A percentile compares a stretch with the other conserved stretches of the same genome.
phyloP scores from a whole-genome alignment of 345 rosid genomes.

The Bruguiera parviflora region DNA sequence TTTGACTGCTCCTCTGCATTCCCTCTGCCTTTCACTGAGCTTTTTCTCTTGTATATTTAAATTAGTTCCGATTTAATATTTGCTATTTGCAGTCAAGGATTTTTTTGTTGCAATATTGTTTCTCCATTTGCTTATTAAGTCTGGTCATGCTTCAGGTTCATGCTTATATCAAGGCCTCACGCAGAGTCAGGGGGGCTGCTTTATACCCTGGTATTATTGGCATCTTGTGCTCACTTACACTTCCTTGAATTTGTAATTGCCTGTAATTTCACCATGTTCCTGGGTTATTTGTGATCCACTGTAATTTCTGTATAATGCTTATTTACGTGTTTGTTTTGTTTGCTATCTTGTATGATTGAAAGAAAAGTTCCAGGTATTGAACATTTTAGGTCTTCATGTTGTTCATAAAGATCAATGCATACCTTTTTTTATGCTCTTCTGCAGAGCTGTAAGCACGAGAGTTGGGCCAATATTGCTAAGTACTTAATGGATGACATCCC shows the following conservation, averaged over 20 bases:
- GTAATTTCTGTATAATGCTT: too few species aligned
- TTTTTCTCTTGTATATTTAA: neutral
- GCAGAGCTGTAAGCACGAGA: constrained; percentile 79
- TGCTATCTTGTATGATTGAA: too few species aligned
- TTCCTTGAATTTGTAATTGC: neutral
- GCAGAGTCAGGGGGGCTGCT: constrained; percentile 74
- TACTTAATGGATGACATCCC: constrained; percentile 82
- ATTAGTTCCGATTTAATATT: neutral
- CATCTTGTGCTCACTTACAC: neutral
- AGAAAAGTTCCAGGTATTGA: too few species aligned
- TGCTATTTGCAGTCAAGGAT: neutral
- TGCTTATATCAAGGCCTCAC: constrained; percentile 78
- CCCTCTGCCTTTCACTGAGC: neutral
- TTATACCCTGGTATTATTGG: constrained; percentile 62
- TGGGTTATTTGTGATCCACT: too few species aligned
- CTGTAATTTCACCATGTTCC: neutral
- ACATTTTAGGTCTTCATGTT: neutral
- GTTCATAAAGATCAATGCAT: neutral
- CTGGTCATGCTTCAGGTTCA: constrained; percentile 51
- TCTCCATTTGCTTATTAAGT: neutral
- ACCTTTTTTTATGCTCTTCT: constrained; percentile 4
- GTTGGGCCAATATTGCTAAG: constrained; percentile 67
- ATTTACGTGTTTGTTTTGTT: too few species aligned
- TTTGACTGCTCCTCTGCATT: neutral
- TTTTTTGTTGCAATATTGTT: constrained; percentile 8